Base-by-base conservation (phyloP, 805 yeast genomes). In the Saturnispora sekii region DNA sequence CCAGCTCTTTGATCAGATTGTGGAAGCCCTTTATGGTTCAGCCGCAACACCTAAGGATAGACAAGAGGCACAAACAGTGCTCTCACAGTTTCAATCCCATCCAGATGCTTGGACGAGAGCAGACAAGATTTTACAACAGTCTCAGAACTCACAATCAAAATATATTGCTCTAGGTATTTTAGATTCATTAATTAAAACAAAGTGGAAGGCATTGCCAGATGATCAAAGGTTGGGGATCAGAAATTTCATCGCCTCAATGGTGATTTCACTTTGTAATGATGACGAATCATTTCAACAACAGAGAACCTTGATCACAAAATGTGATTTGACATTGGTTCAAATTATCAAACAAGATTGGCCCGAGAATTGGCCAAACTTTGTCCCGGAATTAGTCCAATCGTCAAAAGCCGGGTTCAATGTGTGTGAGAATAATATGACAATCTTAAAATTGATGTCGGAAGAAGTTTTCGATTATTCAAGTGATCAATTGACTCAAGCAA, bases 291-390 rank as follows among this genome's bases (percentile, higher is more conserved):
- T 89, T 59, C 73, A 72, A 41, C 65, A 74, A 35, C 87, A 87
- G 59, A 81, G 81, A 57, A 80, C 96, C 16, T 72, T 93, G 58
- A 86, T 93, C 59, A 86, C 84, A 68, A 93, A 93, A 64, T 88
- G 89, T 56, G 96, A 93, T 66, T 73, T 93, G 58, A 90, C 97
- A 12, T 70, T 93, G 57, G 98, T 93, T 32, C 94, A 89, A 59
- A 81, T 93, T 43, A 76, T 93, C 58, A 93, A 93, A 59, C 97
- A 93, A 66, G 99, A 93, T 62, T 93, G 99, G 99, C 99, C 99
- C 31, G 86, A 81, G 55, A 84, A 89, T 62, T 93, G 99, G 99
- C 97, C 97, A 15, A 84, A 82, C 56, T 93, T 93, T 58, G 84
- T 93, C 41, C 96, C 96, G 14, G 98, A 93, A 62, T 76, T 93